Percentiles rank a stretch among this genome's conserved stretches.
Conservation (phyloP, 192 early-diverging fungal species). For the Coemansia sp. region DNA sequence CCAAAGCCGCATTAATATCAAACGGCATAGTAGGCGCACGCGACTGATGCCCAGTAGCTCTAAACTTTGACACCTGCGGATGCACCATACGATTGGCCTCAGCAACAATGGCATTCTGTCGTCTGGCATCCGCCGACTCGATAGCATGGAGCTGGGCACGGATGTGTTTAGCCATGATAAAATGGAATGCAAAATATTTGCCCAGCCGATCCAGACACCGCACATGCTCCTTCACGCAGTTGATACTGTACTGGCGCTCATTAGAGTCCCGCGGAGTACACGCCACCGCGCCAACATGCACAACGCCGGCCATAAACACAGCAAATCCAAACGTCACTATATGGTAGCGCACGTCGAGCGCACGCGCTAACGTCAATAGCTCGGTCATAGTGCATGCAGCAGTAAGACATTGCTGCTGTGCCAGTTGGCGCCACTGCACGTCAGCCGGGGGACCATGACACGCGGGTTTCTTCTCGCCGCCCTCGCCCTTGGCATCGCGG, state of each 20-base stretch:
- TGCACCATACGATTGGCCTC: background rate
- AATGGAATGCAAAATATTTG: slow-evolving; percentile 54
- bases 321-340: slow-evolving; percentile 52
- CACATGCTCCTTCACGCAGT: slow-evolving; percentile 52
- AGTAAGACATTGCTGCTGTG: slow-evolving; percentile 52
- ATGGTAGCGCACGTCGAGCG: slow-evolving; percentile 50
- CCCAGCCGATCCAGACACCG: slow-evolving; percentile 43
- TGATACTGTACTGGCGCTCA: slow-evolving; percentile 54
- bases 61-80: background rate
- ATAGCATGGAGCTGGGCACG: slow-evolving; percentile 50
- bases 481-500: background rate
- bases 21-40: slow-evolving; percentile 4
- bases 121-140: slow-evolving; percentile 19
- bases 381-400: slow-evolving; percentile 54
- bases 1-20: slow-evolving; percentile 18
- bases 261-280: slow-evolving; percentile 37
- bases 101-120: slow-evolving; percentile 7
- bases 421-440: slow-evolving; percentile 45
- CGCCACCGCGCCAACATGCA: slow-evolving; percentile 48
- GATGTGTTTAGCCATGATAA: slow-evolving; percentile 55
- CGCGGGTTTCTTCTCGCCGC: background rate
- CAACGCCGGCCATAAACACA: slow-evolving; percentile 54
- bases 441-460: background rate
- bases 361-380: slow-evolving; percentile 28
- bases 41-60: background rate